These are phyloP conservation scores for Chamaecrista fasciculata DNA, from an alignment of 306 rosid genomes.

Conservation along the genomic window DNA sequence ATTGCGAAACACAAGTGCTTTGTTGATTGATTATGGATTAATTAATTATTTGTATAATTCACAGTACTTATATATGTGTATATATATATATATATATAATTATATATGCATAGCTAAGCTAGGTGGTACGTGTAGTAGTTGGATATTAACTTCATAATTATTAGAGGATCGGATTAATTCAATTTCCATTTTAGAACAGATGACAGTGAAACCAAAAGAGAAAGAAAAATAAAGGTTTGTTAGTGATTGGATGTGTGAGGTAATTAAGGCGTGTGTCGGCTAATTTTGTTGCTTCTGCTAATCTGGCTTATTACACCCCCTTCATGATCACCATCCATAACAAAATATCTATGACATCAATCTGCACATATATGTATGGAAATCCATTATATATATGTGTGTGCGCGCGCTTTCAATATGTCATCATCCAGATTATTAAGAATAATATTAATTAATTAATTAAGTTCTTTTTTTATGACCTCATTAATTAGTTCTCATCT, in stretches of 20 bases:
- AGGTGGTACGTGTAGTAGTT: too few species aligned
- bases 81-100: too few species aligned
- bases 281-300: slow-evolving; percentile 19
- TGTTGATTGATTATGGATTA: background rate
- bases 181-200: background rate
- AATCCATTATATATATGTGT: background rate
- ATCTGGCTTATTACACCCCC: background rate
- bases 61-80: too few species aligned
- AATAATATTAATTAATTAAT: background rate
- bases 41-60: background rate
- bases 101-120: too few species aligned
- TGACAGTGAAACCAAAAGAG: background rate
- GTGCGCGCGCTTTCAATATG: background rate
- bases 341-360: slow-evolving; percentile 8
- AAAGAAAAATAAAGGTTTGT: background rate
- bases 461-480: background rate
- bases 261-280: background rate
- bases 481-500: too few species aligned
- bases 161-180: background rate
- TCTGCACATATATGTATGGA: background rate
- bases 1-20: background rate
- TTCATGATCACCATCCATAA: background rate
- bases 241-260: background rate
- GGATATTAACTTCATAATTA: background rate
- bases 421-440: background rate